These are phyloP conservation scores for Parastagonospora nodorum DNA, from an alignment of 2,329 filamentous ascomycete genomes.

Conservation along the genomic window DNA sequence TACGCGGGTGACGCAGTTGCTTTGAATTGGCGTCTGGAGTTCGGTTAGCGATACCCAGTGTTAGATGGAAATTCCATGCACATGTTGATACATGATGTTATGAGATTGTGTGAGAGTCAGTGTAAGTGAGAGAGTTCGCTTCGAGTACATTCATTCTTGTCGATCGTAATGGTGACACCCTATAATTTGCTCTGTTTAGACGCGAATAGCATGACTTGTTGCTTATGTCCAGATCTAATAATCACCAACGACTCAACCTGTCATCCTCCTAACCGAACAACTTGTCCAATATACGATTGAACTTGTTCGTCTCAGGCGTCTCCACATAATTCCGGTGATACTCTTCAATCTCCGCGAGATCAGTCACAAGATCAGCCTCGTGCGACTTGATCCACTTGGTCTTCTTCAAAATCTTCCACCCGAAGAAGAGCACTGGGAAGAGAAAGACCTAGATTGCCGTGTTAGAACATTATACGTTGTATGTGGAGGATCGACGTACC, in stretches of 20 bases:
- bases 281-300: constrained; percentile 52
- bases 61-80: not conserved
- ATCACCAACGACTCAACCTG: not conserved
- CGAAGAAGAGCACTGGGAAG: constrained; percentile 70
- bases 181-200: not conserved
- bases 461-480: constrained; percentile 12
- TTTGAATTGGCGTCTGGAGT: not conserved
- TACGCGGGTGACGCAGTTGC: not conserved
- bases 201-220: not conserved
- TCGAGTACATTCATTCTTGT: not conserved
- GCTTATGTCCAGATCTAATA: not conserved
- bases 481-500: constrained; percentile 1
- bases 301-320: constrained; percentile 52
- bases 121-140: not conserved
- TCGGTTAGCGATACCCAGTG: constrained; percentile 3
- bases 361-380: constrained; percentile 67
- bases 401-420: constrained; percentile 73
- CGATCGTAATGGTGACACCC: not conserved
- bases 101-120: not conserved
- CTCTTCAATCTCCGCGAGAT: constrained; percentile 69
- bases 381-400: constrained; percentile 62
- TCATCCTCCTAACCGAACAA: constrained; percentile 46
- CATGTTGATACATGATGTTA: not conserved
- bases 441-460: constrained; percentile 58
- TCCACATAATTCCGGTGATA: constrained; percentile 67